A percentile compares a stretch with the other conserved stretches of the same genome.
phyloP scores from a whole-genome alignment of 2,329 filamentous ascomycete genomes.

The Esteya vermicola region DNA sequence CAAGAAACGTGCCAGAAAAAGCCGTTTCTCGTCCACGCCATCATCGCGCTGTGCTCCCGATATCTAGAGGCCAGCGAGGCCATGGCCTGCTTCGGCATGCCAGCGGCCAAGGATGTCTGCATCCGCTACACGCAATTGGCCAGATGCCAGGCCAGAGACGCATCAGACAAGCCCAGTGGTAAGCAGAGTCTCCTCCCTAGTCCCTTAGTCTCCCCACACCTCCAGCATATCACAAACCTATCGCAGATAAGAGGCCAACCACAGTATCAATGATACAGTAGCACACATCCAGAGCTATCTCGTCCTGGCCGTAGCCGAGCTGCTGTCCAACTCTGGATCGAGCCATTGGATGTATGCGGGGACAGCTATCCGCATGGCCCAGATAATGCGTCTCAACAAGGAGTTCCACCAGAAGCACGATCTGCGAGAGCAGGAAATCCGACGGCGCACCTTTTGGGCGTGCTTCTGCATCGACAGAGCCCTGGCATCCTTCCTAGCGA shows the following conservation, averaged over 20 bases:
- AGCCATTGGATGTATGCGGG: slow-evolving; percentile 12
- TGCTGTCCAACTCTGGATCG: slow-evolving; percentile 11
- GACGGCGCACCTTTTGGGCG: slow-evolving; percentile 7
- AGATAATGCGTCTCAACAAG: slow-evolving; percentile 14
- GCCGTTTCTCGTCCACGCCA: slow-evolving; percentile 4
- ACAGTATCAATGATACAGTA: too few relatives aligned
- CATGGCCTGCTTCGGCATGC: slow-evolving; percentile 1
- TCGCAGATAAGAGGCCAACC: too few relatives aligned
- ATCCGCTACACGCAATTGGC: slow-evolving; percentile 1
- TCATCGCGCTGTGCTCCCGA: slow-evolving; percentile 6
- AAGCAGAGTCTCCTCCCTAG: not conserved
- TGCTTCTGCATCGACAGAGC: slow-evolving; percentile 5
- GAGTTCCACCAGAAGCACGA: slow-evolving; percentile 13
- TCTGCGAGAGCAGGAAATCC: slow-evolving; percentile 10
- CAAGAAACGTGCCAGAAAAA: slow-evolving; percentile 8
- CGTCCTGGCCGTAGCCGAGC: slow-evolving; percentile 11
- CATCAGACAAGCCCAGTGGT: slow-evolving; percentile 8
- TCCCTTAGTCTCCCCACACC: not conserved
- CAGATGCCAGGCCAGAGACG: slow-evolving; percentile 3
- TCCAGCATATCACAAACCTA: too few relatives aligned
- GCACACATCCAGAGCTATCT: slow-evolving; percentile 10
- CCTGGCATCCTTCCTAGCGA: slow-evolving; percentile 6
- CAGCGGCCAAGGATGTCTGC: not conserved
- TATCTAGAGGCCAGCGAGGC: slow-evolving; percentile 3
- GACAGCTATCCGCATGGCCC: slow-evolving; percentile 13